A percentile compares a stretch with the other conserved stretches of the same genome.
Evolutionary conservation across 2,329 filamentous ascomycete genomes (phyloP).

Genomic region (Pochonia chlamydosporia): DNA sequence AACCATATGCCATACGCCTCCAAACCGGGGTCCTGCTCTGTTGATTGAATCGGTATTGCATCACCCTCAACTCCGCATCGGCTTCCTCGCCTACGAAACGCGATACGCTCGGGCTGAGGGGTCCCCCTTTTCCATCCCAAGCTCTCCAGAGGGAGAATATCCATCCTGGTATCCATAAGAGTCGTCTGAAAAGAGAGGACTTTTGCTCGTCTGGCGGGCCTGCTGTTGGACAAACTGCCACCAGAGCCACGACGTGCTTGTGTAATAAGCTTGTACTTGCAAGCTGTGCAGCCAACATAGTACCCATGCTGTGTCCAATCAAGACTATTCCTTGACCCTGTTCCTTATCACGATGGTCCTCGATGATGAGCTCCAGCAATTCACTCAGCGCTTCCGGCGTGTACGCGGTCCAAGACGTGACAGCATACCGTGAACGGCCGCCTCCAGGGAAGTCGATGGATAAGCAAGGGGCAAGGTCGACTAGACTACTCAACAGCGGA

Average conservation of each 20-base stretch:
- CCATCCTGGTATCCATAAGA: conserved; percentile 63
- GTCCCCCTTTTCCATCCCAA: conserved; percentile 75
- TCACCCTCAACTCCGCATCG: conserved; percentile 57
- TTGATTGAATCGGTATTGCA: conserved; percentile 71
- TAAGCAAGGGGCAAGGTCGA: conserved; percentile 73
- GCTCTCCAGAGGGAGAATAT: conserved; percentile 71
- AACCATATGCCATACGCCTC: conserved; percentile 72
- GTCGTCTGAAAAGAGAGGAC: conserved; percentile 39
- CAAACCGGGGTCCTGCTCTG: conserved; percentile 81
- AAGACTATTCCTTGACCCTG: conserved; percentile 67
- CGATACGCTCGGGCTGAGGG: conserved; percentile 69
- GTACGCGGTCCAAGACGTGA: conserved; percentile 71
- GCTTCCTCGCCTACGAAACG: conserved; percentile 68
- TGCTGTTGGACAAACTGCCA: conserved; percentile 76
- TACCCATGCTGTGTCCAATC: conserved; percentile 88
- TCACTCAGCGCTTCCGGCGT: conserved; percentile 68
- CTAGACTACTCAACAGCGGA: conserved; percentile 71
- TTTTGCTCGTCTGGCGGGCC: conserved; percentile 50
- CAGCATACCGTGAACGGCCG: conserved; percentile 70
- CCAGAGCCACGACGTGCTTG: conserved; percentile 64
- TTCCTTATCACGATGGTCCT: conserved; percentile 61
- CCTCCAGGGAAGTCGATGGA: conserved; percentile 89
- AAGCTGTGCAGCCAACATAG: conserved; percentile 67
- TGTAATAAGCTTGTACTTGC: conserved; percentile 43
- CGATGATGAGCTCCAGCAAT: conserved; percentile 68